Conservation (phyloP, 2,329 filamentous ascomycete genomes). For the Ceratocystiopsis minuta region DNA sequence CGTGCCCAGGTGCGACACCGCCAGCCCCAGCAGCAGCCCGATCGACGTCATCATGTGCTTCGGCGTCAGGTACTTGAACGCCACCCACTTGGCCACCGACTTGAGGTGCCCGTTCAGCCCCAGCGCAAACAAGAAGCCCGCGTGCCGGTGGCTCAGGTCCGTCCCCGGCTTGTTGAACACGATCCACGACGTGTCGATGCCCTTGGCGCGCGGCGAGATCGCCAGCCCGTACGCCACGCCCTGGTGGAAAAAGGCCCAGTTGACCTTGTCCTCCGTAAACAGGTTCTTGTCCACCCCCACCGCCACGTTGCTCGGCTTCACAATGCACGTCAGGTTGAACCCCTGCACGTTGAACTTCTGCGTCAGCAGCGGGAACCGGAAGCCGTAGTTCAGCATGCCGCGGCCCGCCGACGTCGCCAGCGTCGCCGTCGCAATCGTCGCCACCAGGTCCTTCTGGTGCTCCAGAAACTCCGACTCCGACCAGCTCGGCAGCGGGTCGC, state of each 20-base stretch:
- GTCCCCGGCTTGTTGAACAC: constrained; percentile 82
- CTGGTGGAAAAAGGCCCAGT: constrained; percentile 97
- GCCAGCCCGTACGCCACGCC: constrained; percentile 84
- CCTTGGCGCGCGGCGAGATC: constrained; percentile 75
- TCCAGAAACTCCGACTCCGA: constrained; percentile 77
- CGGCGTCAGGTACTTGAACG: constrained; percentile 96
- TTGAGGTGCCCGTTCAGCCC: constrained; percentile 92
- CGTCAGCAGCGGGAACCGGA: constrained; percentile 73
- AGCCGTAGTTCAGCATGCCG: constrained; percentile 72
- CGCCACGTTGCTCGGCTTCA: constrained; percentile 81
- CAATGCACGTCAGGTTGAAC: constrained; percentile 80
- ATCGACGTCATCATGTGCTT: constrained; percentile 99
- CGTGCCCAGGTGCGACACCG: constrained; percentile 84
- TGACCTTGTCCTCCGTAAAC: constrained; percentile 90
- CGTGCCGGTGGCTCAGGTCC: constrained; percentile 89
- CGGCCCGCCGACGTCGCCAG: constrained; percentile 77
- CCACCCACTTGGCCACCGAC: constrained; percentile 89
- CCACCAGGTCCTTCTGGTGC: constrained; percentile 77
- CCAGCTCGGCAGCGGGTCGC: constrained; percentile 53
- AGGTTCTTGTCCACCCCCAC: constrained; percentile 78
- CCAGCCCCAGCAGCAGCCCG: constrained; percentile 76
- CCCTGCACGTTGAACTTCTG: constrained; percentile 81
- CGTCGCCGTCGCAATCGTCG: constrained; percentile 70
- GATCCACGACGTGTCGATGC: constrained; percentile 97
- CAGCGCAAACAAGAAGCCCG: constrained; percentile 76